These are phyloP conservation scores for Ogataea pignaliae DNA, from an alignment of 805 yeast species.

Conservation along the genomic window DNA sequence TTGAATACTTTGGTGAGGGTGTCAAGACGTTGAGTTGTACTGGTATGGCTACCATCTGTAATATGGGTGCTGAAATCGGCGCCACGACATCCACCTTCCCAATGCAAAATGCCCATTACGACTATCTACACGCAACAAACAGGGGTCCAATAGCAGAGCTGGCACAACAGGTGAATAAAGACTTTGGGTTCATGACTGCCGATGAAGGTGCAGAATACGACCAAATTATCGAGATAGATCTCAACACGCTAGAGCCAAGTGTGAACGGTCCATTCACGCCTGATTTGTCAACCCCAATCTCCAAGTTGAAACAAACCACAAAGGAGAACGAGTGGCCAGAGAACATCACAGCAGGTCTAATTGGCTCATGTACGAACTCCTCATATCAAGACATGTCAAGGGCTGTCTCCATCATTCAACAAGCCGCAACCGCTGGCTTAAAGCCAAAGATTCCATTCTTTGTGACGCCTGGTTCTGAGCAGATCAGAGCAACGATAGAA, in stretches of 20 bases:
- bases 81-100: constrained; percentile 98
- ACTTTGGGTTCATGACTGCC: constrained; percentile 68
- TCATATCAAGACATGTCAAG: constrained; percentile 98
- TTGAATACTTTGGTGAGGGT: constrained; percentile 96
- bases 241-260: constrained; percentile 87
- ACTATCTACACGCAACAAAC: constrained; percentile 81
- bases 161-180: constrained; percentile 61
- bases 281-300: constrained; percentile 93
- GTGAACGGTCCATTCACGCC: constrained; percentile 98
- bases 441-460: constrained; percentile 89
- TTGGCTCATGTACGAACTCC: constrained; percentile 98
- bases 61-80: constrained; percentile 99
- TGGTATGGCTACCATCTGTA: constrained; percentile 99
- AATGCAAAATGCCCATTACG: constrained; percentile 83
- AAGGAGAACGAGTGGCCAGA: constrained; percentile 87
- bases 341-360: constrained; percentile 88
- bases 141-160: constrained; percentile 82
- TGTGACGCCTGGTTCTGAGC: constrained; percentile 98
- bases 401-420: constrained; percentile 86
- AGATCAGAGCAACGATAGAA: constrained; percentile 95
- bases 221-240: constrained; percentile 85
- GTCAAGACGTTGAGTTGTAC: constrained; percentile 89
- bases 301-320: constrained; percentile 80
- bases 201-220: constrained; percentile 94
- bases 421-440: constrained; percentile 87